Conservation (phyloP, 176 grass and related monocot species). For the Triticum urartu region DNA sequence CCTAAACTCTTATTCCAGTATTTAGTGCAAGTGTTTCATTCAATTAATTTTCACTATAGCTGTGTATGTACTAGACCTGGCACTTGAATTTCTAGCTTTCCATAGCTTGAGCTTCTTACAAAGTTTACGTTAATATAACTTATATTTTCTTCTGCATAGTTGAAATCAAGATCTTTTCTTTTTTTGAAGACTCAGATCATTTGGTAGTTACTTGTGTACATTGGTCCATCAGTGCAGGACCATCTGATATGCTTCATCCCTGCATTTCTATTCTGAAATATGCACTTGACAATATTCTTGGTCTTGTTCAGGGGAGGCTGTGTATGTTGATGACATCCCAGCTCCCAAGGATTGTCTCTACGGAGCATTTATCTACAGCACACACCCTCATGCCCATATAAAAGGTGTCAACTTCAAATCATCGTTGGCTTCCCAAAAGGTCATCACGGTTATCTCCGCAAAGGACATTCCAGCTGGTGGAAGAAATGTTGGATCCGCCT, state of each 20-base stretch:
- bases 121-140: neutral
- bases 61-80: neutral
- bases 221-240: neutral
- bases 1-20: neutral
- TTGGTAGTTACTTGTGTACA: neutral
- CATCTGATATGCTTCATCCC: neutral
- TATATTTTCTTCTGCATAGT: neutral
- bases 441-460: slow-evolving; percentile 53
- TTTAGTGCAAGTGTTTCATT: neutral
- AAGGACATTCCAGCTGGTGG: slow-evolving; percentile 79
- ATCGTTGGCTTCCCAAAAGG: slow-evolving; percentile 66
- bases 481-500: slow-evolving; percentile 45
- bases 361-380: slow-evolving; percentile 89
- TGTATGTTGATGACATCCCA: slow-evolving; percentile 88
- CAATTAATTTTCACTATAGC: neutral
- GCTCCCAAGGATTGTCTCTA: slow-evolving; percentile 80
- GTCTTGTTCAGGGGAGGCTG: slow-evolving; percentile 65
- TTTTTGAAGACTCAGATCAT: neutral
- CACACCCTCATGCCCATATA: slow-evolving; percentile 57
- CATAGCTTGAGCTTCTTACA: neutral
- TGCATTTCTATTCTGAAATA: neutral
- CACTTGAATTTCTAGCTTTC: neutral
- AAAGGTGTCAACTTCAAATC: slow-evolving; percentile 48
- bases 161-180: neutral
- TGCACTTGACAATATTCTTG: slow-evolving; percentile 16